Conservation (phyloP, 768 basidiomycete species). For the Galerina marginata region DNA sequence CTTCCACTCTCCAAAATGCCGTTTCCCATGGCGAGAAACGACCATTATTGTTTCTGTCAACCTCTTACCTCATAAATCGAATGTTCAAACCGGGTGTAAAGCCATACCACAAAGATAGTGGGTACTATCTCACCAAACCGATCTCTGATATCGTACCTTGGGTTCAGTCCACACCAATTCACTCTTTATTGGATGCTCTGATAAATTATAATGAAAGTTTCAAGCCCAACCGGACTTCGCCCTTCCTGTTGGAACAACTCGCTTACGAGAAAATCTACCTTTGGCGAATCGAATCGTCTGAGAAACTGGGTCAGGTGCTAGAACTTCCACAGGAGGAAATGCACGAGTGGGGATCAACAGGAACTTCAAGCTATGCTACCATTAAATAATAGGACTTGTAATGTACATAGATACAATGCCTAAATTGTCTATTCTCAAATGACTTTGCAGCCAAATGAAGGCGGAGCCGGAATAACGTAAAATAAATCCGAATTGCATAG, state of each 20-base stretch:
- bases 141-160: neutral
- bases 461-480: too few relatives aligned
- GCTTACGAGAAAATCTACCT: constrained; percentile 3
- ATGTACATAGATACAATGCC: too few relatives aligned
- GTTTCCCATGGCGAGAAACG: neutral
- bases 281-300: neutral
- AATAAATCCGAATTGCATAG: too few relatives aligned
- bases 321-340: too few relatives aligned
- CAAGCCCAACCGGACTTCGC: neutral
- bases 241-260: constrained; percentile 1
- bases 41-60: neutral
- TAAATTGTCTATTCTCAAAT: too few relatives aligned
- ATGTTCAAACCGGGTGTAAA: neutral
- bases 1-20: neutral
- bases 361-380: too few relatives aligned
- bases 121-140: neutral
- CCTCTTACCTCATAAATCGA: neutral
- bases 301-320: too few relatives aligned
- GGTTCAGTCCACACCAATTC: neutral
- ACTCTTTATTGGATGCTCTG: neutral
- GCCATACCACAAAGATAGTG: neutral
- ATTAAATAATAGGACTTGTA: too few relatives aligned
- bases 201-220: neutral
- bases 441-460: too few relatives aligned
- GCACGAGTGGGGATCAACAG: too few relatives aligned